Base-by-base conservation (phyloP, 2,329 filamentous ascomycete genomes). In the Talaromyces sp. region DNA sequence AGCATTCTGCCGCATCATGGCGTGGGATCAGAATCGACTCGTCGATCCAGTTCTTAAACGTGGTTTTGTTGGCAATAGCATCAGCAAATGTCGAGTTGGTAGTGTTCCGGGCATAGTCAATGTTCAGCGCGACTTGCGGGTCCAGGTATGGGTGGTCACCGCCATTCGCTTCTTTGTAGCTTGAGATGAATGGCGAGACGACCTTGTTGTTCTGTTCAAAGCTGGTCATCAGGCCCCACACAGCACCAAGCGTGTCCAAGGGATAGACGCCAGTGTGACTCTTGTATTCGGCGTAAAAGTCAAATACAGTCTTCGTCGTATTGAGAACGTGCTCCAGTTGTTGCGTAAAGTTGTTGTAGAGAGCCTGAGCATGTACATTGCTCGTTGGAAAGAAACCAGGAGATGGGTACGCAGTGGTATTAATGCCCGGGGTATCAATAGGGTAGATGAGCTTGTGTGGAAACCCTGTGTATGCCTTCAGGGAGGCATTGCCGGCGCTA, bases 401-500 rank as follows among this genome's bases (percentile, higher is more conserved):
- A 10, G 43, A 46, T 46, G 43, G 43, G 43, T 46, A 46, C 10
- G 21, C 43, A 21, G n/a, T 14, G 43, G 43, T 46, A 46, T 46
- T 24, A 19, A 46, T 46, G 8, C 43, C 43, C n/a, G 43, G 43
- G 11, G 43, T 46, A 11, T 46, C 43, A 24, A 46, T 46, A 46
- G 43, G 43, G 19, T 46, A 46, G 21, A 46, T 46, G n/a, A 46
- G 43, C 10, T 24, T 46, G 43, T 46, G 17, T 4, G 43, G 43
- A 19, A 46, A 46, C 11, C 43, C n/a, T 8, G 43, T 24, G 43
- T 46, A 46, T 46, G 43, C 24, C 43, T 46, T 46, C 10, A 46
- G 48, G 11, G 27, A 52, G 48, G 10, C 21, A 52, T 64, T 59
- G 8, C 66, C 63, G 7, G 52, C 56, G 48, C 74, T 71, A 32